These are phyloP conservation scores for Ramalina intermedia DNA, from an alignment of 495 filamentous ascomycete species.

Conservation along the genomic window DNA sequence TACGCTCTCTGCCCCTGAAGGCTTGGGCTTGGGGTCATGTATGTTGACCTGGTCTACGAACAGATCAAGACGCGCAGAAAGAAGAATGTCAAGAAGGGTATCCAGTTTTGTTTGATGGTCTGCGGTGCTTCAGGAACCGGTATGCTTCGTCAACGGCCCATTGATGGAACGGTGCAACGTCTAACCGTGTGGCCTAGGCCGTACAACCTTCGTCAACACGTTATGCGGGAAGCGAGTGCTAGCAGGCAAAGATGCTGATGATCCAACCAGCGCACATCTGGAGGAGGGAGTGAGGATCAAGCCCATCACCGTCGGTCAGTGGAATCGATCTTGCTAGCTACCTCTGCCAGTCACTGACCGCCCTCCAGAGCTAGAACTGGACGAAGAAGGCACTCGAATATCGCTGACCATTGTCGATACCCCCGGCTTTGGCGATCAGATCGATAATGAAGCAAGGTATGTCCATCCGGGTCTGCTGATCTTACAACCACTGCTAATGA, in stretches of 20 bases:
- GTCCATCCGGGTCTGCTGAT: not conserved
- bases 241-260: conserved; percentile 75
- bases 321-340: not conserved
- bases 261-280: conserved; percentile 71
- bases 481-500: conserved; percentile 3
- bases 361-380: conserved; percentile 72
- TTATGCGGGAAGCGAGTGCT: conserved; percentile 92
- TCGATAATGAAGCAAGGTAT: conserved; percentile 93
- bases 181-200: conserved; percentile 38
- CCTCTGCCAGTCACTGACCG: conserved; percentile 4
- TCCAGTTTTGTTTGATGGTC: conserved; percentile 99
- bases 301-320: conserved; percentile 90
- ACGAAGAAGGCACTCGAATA: conserved; percentile 96
- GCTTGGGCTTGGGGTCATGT: not conserved
- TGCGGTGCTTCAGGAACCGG: conserved; percentile 97
- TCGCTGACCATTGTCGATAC: conserved; percentile 97
- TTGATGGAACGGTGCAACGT: not conserved
- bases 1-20: conserved; percentile 24
- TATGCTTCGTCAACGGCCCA: conserved; percentile 30
- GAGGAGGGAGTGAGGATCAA: conserved; percentile 97
- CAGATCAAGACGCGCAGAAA: conserved; percentile 95
- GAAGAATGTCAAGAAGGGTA: conserved; percentile 99
- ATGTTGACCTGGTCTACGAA: conserved; percentile 1
- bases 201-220: conserved; percentile 98
- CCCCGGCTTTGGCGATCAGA: conserved; percentile 95